These are phyloP conservation scores for Rhodotorula taiwanensis DNA, from an alignment of 768 basidiomycete genomes.

Conservation along the genomic window DNA sequence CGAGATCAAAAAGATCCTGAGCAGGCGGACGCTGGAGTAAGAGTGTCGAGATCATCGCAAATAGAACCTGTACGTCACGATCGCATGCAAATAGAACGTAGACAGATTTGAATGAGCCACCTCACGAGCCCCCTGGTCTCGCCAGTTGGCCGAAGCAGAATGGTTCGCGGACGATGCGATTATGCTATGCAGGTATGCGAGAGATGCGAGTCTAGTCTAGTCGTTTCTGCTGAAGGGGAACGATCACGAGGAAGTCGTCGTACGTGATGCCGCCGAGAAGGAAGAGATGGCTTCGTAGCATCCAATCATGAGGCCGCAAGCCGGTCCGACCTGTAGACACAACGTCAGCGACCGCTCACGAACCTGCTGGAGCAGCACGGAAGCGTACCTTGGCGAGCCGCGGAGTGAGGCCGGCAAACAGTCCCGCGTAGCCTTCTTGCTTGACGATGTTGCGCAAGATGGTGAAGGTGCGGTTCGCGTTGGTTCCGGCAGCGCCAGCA, in stretches of 20 bases:
- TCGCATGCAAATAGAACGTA: too few species aligned
- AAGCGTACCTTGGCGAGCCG: conserved; percentile 68
- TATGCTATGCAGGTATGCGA: too few species aligned
- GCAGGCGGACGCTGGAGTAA: conserved; percentile 31
- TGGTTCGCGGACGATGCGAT: too few species aligned
- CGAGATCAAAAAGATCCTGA: conserved; percentile 35
- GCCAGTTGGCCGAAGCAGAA: too few species aligned
- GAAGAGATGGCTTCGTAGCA: conserved; percentile 61
- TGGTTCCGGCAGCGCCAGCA: background rate
- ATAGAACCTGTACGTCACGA: too few species aligned
- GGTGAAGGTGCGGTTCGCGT: background rate
- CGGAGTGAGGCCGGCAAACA: conserved; percentile 78
- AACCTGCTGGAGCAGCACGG: conserved; percentile 47
- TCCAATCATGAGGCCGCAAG: conserved; percentile 97
- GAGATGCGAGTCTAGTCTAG: too few species aligned
- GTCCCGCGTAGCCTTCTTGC: conserved; percentile 67
- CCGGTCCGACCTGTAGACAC: conserved; percentile 51
- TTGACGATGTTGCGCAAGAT: conserved; percentile 62
- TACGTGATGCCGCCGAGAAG: background rate
- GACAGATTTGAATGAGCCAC: too few species aligned
- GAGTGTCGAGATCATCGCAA: background rate
- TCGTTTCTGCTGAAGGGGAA: too few species aligned
- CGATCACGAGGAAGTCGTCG: too few species aligned
- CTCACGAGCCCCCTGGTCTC: too few species aligned
- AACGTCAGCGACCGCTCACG: background rate